These are phyloP conservation scores for Cyberlindnera mycetangii DNA, from an alignment of 805 yeast genomes.

Conservation along the genomic window DNA sequence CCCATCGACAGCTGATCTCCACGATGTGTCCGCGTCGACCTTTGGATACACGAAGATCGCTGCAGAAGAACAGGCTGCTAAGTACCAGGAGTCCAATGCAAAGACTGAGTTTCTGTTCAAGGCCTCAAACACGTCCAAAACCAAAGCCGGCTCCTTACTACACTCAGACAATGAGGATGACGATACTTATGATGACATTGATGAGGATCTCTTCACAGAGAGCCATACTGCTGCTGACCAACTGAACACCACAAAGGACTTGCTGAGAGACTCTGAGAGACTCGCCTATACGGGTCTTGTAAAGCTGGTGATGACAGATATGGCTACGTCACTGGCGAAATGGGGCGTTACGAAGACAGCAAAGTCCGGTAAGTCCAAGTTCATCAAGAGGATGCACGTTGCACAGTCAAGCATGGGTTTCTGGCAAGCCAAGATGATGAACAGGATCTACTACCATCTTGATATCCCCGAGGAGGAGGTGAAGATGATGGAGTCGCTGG, in stretches of 20 bases:
- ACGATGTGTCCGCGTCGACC: slow-evolving; percentile 11
- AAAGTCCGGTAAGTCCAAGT: slow-evolving; percentile 38
- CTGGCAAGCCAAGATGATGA: slow-evolving; percentile 77
- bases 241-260: slow-evolving; percentile 71
- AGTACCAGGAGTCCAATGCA: slow-evolving; percentile 53
- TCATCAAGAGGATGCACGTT: slow-evolving; percentile 56
- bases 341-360: slow-evolving; percentile 47
- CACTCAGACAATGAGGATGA: slow-evolving; percentile 23
- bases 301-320: slow-evolving; percentile 68
- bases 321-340: slow-evolving; percentile 77
- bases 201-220: slow-evolving; percentile 35
- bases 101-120: slow-evolving; percentile 56
- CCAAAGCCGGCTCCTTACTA: neutral
- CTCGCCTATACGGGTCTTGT: slow-evolving; percentile 89
- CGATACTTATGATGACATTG: slow-evolving; percentile 26
- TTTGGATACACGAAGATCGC: slow-evolving; percentile 85
- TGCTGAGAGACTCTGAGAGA: slow-evolving; percentile 80
- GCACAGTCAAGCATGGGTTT: slow-evolving; percentile 77
- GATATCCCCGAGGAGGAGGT: slow-evolving; percentile 76
- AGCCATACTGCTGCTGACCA: slow-evolving; percentile 56
- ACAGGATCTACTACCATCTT: slow-evolving; percentile 74
- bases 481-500: slow-evolving; percentile 80
- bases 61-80: slow-evolving; percentile 79
- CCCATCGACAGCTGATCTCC: neutral
- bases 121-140: slow-evolving; percentile 4